Conservation (phyloP, 2,329 filamentous ascomycete genomes). For the Leptographium galeiforme region DNA sequence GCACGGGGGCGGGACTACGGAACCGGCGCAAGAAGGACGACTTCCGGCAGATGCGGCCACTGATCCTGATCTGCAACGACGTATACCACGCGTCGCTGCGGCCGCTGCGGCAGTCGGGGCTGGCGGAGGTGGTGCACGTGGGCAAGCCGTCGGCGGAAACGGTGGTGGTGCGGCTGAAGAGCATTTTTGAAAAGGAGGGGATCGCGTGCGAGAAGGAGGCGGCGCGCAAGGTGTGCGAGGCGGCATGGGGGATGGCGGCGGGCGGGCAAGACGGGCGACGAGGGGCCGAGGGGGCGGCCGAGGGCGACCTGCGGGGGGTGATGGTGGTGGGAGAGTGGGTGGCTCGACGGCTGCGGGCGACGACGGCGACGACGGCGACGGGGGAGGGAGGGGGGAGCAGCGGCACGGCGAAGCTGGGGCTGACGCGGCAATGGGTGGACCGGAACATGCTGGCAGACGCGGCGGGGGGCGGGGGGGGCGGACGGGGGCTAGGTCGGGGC, state of each 20-base stretch:
- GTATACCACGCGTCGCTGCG: conserved; percentile 84
- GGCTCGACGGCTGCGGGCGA: conserved; percentile 51
- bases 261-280: conserved; percentile 49
- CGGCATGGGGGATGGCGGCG: conserved; percentile 65
- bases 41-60: conserved; percentile 73
- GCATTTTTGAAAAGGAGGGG: conserved; percentile 77
- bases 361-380: conserved; percentile 20
- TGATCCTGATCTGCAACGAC: conserved; percentile 95
- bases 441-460: conserved; percentile 55
- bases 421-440: conserved; percentile 69
- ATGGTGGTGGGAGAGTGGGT: conserved; percentile 87
- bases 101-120: conserved; percentile 67
- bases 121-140: conserved; percentile 85
- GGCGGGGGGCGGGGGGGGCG: conserved; percentile 50
- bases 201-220: conserved; percentile 83
- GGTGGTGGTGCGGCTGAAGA: conserved; percentile 67
- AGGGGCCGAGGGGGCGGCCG: conserved; percentile 53
- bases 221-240: conserved; percentile 70
- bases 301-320: conserved; percentile 65
- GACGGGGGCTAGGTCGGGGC: conserved; percentile 58
- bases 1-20: conserved; percentile 1
- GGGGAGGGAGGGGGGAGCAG: conserved; percentile 11
- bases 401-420: conserved; percentile 23
- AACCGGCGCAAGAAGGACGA: conserved; percentile 63
- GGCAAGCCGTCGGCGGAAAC: conserved; percentile 80